A percentile compares a stretch with the other conserved stretches of the same genome.
phyloP scores from a whole-genome alignment of 805 yeast species.

The Metschnikowia koreensis region DNA sequence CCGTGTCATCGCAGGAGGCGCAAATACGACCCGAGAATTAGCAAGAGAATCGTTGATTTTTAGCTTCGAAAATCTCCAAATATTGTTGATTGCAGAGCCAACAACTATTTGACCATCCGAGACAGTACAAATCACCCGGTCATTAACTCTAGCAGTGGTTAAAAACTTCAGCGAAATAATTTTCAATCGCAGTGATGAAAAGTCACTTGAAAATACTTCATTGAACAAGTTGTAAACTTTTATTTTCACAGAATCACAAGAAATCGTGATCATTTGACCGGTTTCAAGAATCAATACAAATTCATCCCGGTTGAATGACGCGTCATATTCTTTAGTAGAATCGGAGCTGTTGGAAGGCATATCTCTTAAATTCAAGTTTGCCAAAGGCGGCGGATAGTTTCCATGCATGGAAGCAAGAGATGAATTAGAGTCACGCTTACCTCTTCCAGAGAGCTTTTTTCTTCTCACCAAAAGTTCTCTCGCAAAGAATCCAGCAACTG shows the following conservation, averaged over 20 bases:
- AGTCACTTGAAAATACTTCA: constrained; percentile 18
- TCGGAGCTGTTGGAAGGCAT: not conserved
- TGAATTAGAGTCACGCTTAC: constrained; percentile 27
- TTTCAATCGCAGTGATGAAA: constrained; percentile 14
- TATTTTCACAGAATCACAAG: constrained; percentile 49
- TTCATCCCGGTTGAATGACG: constrained; percentile 37
- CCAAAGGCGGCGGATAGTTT: constrained; percentile 32
- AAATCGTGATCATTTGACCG: constrained; percentile 49
- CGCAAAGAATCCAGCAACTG: constrained; percentile 46
- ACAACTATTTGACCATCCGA: constrained; percentile 53
- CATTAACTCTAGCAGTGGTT: constrained; percentile 71
- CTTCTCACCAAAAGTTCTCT: constrained; percentile 29
- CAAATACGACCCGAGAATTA: constrained; percentile 12
- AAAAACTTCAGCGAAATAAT: constrained; percentile 56
- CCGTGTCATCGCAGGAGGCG: constrained; percentile 19
- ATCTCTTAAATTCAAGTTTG: not conserved
- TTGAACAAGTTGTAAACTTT: constrained; percentile 27
- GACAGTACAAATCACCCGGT: constrained; percentile 59
- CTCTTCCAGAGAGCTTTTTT: constrained; percentile 30
- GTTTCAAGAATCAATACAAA: constrained; percentile 51
- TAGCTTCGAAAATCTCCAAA: constrained; percentile 60
- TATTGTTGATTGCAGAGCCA: constrained; percentile 62
- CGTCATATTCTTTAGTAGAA: constrained; percentile 14
- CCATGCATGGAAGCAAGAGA: constrained; percentile 29
- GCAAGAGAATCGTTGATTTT: constrained; percentile 9